Conservation (phyloP, 2,329 filamentous ascomycete genomes). For the Blumeriella jaapii region DNA sequence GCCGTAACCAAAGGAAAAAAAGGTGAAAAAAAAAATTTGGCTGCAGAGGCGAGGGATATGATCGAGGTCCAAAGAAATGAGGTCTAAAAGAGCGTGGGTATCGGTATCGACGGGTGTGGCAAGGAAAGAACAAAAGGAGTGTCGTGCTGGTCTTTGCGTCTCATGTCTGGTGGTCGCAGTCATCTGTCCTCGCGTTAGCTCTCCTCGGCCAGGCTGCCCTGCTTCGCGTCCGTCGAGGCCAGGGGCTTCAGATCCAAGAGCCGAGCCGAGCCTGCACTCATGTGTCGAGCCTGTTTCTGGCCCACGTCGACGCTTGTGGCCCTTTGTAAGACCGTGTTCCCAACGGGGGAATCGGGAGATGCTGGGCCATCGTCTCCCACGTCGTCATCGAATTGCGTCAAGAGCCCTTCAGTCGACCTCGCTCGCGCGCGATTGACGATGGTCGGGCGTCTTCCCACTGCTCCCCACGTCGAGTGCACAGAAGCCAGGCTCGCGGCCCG, state of each 20-base stretch:
- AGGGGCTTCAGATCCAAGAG: slow-evolving; percentile 55
- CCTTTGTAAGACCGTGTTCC: slow-evolving; percentile 37
- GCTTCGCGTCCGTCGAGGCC: slow-evolving; percentile 36
- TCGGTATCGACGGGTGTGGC: slow-evolving; percentile 17
- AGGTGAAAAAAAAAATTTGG: too few species aligned
- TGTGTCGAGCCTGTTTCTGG: slow-evolving; percentile 53
- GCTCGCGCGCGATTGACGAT: slow-evolving; percentile 49
- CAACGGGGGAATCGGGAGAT: slow-evolving; percentile 1
- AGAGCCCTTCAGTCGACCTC: slow-evolving; percentile 49
- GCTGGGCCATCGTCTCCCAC: slow-evolving; percentile 17
- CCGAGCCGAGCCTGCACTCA: slow-evolving; percentile 69
- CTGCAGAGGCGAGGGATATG: too few species aligned
- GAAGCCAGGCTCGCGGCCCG: slow-evolving; percentile 26
- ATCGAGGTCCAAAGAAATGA: slow-evolving; percentile 22
- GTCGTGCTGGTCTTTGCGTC: slow-evolving; percentile 22
- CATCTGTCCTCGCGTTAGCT: slow-evolving; percentile 4
- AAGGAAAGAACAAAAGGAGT: slow-evolving; percentile 25
- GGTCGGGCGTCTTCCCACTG: slow-evolving; percentile 39
- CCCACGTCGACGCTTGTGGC: slow-evolving; percentile 58
- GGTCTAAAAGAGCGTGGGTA: slow-evolving; percentile 26
- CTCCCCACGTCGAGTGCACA: slow-evolving; percentile 26
- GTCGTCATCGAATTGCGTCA: slow-evolving; percentile 23
- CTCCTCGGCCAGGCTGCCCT: slow-evolving; percentile 7
- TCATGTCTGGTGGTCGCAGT: slow-evolving; percentile 4
- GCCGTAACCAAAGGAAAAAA: too few species aligned